Base-by-base conservation (phyloP, 2,329 filamentous ascomycete species). In the Cladosporium austrohemisphaericum region DNA sequence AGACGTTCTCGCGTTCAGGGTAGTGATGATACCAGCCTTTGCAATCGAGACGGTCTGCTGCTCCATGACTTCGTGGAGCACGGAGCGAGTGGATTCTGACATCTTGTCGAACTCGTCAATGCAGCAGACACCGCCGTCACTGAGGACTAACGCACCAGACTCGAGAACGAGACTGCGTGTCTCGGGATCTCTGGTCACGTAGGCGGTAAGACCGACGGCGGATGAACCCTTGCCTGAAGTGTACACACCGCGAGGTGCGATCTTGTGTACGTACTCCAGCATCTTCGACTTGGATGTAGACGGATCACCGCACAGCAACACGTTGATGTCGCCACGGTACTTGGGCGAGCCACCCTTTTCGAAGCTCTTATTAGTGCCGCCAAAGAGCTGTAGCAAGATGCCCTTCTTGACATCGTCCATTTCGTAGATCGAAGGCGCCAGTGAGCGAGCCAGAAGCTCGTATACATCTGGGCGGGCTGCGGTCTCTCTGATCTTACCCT, bases 321-420 rank as follows among this genome's bases (percentile, higher is more conserved):
- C 81, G 66, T 98, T 98, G 74, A 98, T 96, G 68, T 98, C 93
- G 55, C 93, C 93, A 74, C 93, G 83, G 68, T 98, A 98, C 61
- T 86, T 91, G 5, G 93, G 93, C 63, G 88, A 95, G 51, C 91
- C 93, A 49, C 93, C 93, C 70, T 96, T 97, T 52, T 95, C 82
- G 68, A 98, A 98, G 1, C 88, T 88, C 73, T 98, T 98, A 76
- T 98, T 98, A 26, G 93, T 95, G 50, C 93, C 93, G 29, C 93
- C 92, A 65, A 98, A 98, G 32, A 98, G 81, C 64, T 98, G 93
- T 3, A 98, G 82, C 9, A 98, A 76, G 54, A 98, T 96, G 9
- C 93, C 93, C 72, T 98, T 98, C 77, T 98, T 98, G 40, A 97
- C 90, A 62, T 98, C 93, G 59, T 98, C 93, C 84, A 95, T 87